Evolutionary conservation across 176 grass and related monocot genomes (phyloP).

Genomic region (Saccharum spontaneum): DNA sequence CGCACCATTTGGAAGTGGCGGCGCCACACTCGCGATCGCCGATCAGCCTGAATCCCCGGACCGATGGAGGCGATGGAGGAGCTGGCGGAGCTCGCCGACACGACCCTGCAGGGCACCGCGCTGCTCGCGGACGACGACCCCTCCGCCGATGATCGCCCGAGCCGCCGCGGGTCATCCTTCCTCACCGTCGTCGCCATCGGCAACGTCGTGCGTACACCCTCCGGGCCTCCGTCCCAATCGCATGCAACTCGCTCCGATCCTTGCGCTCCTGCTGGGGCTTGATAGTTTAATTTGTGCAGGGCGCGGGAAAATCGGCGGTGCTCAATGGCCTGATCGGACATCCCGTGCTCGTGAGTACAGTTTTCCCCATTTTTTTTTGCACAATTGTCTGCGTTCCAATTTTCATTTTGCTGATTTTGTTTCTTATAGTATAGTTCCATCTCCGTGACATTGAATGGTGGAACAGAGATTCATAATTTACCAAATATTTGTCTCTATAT

Average conservation of each 20-base stretch:
- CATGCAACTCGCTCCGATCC: not conserved
- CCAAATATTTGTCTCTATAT: not conserved
- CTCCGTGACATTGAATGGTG: not conserved
- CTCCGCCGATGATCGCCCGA: slow-evolving; percentile 12
- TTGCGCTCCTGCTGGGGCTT: not conserved
- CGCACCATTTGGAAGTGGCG: too few species aligned
- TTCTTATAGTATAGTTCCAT: too few species aligned
- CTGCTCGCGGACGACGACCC: slow-evolving; percentile 74
- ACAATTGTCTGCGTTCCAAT: not conserved
- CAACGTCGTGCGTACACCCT: slow-evolving; percentile 60
- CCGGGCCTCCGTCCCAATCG: not conserved
- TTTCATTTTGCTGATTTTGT: too few species aligned
- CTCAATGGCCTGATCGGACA: slow-evolving; percentile 86
- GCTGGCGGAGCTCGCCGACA: slow-evolving; percentile 64
- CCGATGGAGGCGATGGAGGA: slow-evolving; percentile 76
- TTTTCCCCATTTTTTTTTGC: not conserved
- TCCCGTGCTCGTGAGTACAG: slow-evolving; percentile 69
- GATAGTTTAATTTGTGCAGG: slow-evolving; percentile 42
- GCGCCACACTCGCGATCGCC: too few species aligned
- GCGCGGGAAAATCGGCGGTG: slow-evolving; percentile 80
- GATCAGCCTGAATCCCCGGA: too few species aligned
- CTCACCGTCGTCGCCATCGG: slow-evolving; percentile 80
- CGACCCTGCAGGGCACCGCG: slow-evolving; percentile 56
- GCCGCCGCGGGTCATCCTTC: slow-evolving; percentile 54
- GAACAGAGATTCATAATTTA: not conserved